These are phyloP conservation scores for Melaleuca quinquenervia DNA, from an alignment of 345 rosid genomes.

Conservation along the genomic window DNA sequence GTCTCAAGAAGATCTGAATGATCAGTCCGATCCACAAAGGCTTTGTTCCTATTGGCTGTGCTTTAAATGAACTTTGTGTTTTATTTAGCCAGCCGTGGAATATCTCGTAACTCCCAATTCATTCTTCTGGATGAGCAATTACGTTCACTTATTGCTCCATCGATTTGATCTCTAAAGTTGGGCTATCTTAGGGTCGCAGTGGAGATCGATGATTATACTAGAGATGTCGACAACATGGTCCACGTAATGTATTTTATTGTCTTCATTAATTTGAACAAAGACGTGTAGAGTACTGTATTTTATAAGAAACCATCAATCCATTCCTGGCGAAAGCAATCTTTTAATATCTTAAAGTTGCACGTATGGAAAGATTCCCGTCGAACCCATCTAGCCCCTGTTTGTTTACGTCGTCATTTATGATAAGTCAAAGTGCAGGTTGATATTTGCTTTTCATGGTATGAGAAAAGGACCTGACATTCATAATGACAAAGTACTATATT, in stretches of 20 bases:
- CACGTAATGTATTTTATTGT: neutral
- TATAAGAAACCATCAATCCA: neutral
- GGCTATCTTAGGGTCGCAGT: neutral
- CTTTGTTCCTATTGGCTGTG: neutral
- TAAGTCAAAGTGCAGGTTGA: neutral
- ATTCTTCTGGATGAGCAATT: neutral
- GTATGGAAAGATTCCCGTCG: neutral
- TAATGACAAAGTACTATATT: neutral
- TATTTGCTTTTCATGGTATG: neutral
- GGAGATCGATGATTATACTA: neutral
- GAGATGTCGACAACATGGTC: neutral
- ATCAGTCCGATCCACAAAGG: neutral
- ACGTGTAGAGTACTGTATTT: neutral
- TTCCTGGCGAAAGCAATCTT: neutral
- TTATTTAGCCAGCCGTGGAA: neutral
- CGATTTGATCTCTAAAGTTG: neutral
- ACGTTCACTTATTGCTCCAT: neutral
- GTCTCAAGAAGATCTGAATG: neutral
- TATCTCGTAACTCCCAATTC: neutral
- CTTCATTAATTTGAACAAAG: neutral
- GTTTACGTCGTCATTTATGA: neutral
- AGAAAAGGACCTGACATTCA: neutral
- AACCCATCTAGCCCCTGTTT: neutral
- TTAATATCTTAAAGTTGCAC: neutral
- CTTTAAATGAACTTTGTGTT: neutral